These are phyloP conservation scores for Seminavis robusta DNA, from an alignment of 108 stramenopile genomes.

Conservation along the genomic window DNA sequence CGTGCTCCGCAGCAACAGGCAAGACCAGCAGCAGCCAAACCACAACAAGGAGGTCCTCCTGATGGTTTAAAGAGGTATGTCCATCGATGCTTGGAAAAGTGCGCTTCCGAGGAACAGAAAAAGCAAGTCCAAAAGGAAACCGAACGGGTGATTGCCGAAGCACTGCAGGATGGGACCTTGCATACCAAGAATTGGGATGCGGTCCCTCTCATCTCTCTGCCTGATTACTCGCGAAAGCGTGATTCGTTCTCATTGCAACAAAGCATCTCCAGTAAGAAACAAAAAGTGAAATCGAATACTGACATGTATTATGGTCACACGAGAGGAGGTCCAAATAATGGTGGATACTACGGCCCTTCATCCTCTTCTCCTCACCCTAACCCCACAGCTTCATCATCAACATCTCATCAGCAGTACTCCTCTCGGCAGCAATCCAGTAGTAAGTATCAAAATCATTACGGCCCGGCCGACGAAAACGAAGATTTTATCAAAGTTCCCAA, in stretches of 20 bases:
- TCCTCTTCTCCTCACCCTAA: no score
- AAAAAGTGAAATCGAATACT: background rate
- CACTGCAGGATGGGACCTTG: slow-evolving; percentile 27
- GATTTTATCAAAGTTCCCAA: no score
- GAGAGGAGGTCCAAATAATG: no score
- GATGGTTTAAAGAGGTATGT: slow-evolving; percentile 29
- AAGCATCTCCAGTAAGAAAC: no score
- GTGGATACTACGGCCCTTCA: no score
- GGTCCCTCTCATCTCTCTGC: slow-evolving; percentile 23
- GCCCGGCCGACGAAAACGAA: no score
- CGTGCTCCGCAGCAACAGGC: slow-evolving; percentile 12
- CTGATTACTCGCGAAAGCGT: background rate
- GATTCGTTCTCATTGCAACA: background rate
- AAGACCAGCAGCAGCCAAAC: slow-evolving; percentile 6
- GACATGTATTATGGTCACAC: no score
- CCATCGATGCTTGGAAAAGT: slow-evolving; percentile 28
- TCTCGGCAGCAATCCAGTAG: no score
- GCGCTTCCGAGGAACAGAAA: slow-evolving; percentile 7
- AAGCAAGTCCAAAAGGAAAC: slow-evolving; percentile 21
- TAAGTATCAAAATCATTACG: no score
- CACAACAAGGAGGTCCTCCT: slow-evolving; percentile 8
- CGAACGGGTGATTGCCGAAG: slow-evolving; percentile 22
- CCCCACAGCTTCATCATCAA: no score
- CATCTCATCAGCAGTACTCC: no score
- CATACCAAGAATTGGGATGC: slow-evolving; percentile 35